Percentiles rank a stretch among this genome's conserved stretches.
Evolutionary conservation across 164 flowering plant genomes (phyloP).

Genomic region (Cinnamomum chago): DNA sequence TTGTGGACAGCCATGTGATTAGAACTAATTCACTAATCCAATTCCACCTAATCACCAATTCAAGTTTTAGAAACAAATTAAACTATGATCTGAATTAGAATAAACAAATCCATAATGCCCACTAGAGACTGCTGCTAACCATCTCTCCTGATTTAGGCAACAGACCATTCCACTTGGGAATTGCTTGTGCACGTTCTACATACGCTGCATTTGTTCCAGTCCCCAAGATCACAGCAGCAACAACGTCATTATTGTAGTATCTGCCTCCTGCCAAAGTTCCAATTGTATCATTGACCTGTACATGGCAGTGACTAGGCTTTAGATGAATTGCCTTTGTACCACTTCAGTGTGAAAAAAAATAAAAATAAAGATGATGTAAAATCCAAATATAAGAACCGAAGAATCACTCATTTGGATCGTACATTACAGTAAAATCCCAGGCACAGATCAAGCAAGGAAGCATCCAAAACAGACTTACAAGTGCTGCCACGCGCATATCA

Average conservation of each 20-base stretch:
- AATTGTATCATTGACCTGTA: slow-evolving; percentile 92
- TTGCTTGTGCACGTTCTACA: slow-evolving; percentile 91
- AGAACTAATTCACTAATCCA: not conserved
- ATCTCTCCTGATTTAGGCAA: slow-evolving; percentile 92
- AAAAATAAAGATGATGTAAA: no score
- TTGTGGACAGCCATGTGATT: not conserved
- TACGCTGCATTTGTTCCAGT: slow-evolving; percentile 99
- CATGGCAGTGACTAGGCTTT: not conserved
- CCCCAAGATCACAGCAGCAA: slow-evolving; percentile 89
- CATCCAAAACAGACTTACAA: slow-evolving; percentile 37
- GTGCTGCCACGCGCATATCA: slow-evolving; percentile 75
- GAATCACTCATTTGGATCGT: no score
- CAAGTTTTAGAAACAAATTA: not conserved
- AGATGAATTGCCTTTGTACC: not conserved
- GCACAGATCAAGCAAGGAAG: not conserved
- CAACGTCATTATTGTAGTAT: slow-evolving; percentile 56
- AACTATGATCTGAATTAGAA: not conserved
- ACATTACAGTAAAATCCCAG: no score
- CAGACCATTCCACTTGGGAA: slow-evolving; percentile 94
- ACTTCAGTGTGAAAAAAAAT: no score
- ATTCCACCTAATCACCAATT: not conserved
- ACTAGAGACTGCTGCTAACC: slow-evolving; percentile 40
- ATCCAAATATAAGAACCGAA: no score
- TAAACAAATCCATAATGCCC: not conserved
- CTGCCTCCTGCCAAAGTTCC: slow-evolving; percentile 95